Evolutionary conservation across 129 eudicot genomes (phyloP), one percentile per base, ranked within the genome.

Genomic region (Flaveria bidentis): DNA sequence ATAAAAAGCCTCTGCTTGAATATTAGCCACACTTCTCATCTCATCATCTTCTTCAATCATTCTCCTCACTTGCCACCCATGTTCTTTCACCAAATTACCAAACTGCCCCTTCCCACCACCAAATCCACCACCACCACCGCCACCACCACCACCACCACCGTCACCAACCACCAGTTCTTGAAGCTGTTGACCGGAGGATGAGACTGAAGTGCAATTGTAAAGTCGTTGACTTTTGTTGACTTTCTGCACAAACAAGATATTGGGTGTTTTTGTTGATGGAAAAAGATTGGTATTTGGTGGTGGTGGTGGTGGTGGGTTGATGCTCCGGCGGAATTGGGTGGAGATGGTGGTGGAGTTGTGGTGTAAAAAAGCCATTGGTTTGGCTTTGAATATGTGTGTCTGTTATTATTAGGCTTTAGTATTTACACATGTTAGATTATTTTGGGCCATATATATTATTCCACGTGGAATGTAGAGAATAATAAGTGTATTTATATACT

Each of bases 1-100:
- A 81, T 95, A 84, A 76, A 95, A 95, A 28, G 99, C 96, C 82
- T 91, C 87, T 61, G 97, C 97, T 86, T 95, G 99, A 83, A 91
- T 77, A 46, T 79, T 67, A 39, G 97, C 92, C 71, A 95, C 99
- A 69, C 75, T 74, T 72, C 81, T 91, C 93, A 89, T 95, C 76
- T 95, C 99, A 41, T 81, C 80, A 47, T 84, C 88, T n/a, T 85
- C 75, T 81, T 89, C 91, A 65, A 71, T 81, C 96, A 95, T 89
- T 64, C 85, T 91, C 86, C 99, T 95, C 67, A 91, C 97, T 57
- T 89, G 67, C 99, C 99, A 95, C 17, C 92, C 97, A 69, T 77
- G 67, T 67, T 87, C 91, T 12, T 69, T 68, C 71, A 85, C 85
- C 78, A 91, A 76, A 85, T 82, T 76, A 80, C 88, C 81, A 80